Evolutionary conservation across 805 yeast genomes (phyloP), one percentile per base, ranked within the genome.

Genomic region (Spathaspora sp.): DNA sequence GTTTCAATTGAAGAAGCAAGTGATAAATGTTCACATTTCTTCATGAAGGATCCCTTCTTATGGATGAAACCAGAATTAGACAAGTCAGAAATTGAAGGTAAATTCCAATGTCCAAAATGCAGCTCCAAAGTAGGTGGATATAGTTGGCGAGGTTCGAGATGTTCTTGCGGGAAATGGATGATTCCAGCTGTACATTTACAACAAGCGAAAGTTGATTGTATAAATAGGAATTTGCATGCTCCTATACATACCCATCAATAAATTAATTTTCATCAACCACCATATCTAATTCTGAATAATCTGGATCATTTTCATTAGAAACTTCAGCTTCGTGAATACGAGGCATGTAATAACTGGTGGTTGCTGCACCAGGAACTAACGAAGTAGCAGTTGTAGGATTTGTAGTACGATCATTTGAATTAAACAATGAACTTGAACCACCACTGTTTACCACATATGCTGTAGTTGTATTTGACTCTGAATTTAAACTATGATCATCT

Each of bases 151-250:
- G 99, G 99, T 0, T 83, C 93, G 1, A 74, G 96, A 60, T 94
- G 99, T 67, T 83, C 94, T 52, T 94, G 99, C 67, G 97, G 97
- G 2, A 83, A 82, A 60, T 94, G 99, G 99, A 85, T 93, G 77
- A 80, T 89, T 9, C 99, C 99, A 0, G 96, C 96, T 1, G 78
- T 94, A 53, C 89, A 88, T 65, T 67, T 94, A 50, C 91, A 85
- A 65, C 75, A 84, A 28, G 86, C 91, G 6, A 88, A 89, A 64
- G 93, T 89, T 5, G 97, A 93, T 64, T 81, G 82, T 53, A 75
- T 83, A 49, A 66, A 58, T 42, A 56, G 44, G 35, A 42, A 46
- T 4, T 14, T 45, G 23, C 47, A 28, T n/a, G 47, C 45, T 11
- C 47, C 38, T 17, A 44, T 44, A 29, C 47, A 44, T 26, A 4